These are phyloP conservation scores for Colletotrichum australisinense DNA, from an alignment of 2,329 filamentous ascomycete species.

Conservation along the genomic window DNA sequence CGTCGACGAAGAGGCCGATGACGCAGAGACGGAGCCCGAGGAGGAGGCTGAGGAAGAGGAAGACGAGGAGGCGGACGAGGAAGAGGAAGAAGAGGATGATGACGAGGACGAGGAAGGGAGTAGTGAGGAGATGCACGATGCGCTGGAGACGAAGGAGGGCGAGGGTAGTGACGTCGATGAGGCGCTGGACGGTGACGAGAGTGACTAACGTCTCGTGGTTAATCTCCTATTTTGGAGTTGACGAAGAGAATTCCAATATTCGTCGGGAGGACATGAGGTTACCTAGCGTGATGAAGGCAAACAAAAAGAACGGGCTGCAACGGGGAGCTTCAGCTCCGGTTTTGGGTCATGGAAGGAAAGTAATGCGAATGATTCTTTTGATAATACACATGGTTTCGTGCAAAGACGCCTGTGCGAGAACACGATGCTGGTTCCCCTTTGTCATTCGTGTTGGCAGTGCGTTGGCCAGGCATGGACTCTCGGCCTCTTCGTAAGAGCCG, in stretches of 20 bases:
- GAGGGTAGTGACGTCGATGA: conserved; percentile 67
- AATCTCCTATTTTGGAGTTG: neutral
- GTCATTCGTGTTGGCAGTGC: neutral
- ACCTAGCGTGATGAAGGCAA: neutral
- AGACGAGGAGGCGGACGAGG: conserved; percentile 57
- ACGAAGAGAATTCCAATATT: neutral
- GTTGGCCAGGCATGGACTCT: neutral
- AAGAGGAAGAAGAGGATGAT: conserved; percentile 55
- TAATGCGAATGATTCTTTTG: neutral
- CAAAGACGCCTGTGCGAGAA: neutral
- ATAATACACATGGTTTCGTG: neutral
- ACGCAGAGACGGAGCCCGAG: conserved; percentile 55
- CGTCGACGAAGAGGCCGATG: conserved; percentile 49
- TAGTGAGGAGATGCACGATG: conserved; percentile 65
- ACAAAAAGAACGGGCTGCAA: neutral
- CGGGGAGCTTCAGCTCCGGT: neutral
- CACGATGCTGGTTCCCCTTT: neutral
- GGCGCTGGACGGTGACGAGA: conserved; percentile 71
- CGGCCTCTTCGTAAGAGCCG: neutral
- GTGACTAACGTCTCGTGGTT: conserved; percentile 53
- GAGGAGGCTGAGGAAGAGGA: conserved; percentile 61
- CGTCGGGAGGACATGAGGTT: neutral
- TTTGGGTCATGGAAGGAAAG: neutral
- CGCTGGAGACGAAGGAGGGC: conserved; percentile 60
- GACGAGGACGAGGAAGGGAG: conserved; percentile 64